These are phyloP conservation scores for Amauroascus verrucosus DNA, from an alignment of 2,329 filamentous ascomycete species.

Conservation along the genomic window DNA sequence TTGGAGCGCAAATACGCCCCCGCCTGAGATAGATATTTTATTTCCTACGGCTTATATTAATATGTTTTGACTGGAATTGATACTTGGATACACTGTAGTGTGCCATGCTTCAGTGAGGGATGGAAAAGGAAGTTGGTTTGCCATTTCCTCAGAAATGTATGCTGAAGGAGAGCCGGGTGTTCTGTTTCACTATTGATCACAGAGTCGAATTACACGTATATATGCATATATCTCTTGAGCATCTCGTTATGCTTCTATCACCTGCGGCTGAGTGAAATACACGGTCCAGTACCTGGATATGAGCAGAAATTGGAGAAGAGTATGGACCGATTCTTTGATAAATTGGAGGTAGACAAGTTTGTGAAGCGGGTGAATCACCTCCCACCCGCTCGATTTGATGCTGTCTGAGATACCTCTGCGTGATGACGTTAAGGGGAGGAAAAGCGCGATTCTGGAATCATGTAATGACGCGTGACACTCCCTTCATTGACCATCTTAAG, in stretches of 20 bases:
- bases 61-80: not conserved
- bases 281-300: slow-evolving; percentile 50
- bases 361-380: slow-evolving; percentile 51
- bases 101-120: not conserved
- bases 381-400: no score
- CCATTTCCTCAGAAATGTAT: not conserved
- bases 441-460: no score
- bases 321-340: slow-evolving; percentile 54
- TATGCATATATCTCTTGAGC: not conserved
- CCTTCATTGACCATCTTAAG: no score
- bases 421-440: no score
- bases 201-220: no score
- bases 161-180: no score
- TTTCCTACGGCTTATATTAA: not conserved
- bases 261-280: slow-evolving; percentile 46
- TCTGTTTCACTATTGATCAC: no score
- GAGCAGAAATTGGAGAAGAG: slow-evolving; percentile 45
- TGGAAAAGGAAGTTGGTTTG: not conserved
- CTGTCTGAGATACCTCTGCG: no score
- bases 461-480: no score
- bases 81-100: not conserved
- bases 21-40: not conserved
- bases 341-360: slow-evolving; percentile 43
- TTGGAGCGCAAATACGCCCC: not conserved
- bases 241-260: not conserved